phyloP scores from a whole-genome alignment of 305 asterid genomes.

The Petunia hybrid region DNA sequence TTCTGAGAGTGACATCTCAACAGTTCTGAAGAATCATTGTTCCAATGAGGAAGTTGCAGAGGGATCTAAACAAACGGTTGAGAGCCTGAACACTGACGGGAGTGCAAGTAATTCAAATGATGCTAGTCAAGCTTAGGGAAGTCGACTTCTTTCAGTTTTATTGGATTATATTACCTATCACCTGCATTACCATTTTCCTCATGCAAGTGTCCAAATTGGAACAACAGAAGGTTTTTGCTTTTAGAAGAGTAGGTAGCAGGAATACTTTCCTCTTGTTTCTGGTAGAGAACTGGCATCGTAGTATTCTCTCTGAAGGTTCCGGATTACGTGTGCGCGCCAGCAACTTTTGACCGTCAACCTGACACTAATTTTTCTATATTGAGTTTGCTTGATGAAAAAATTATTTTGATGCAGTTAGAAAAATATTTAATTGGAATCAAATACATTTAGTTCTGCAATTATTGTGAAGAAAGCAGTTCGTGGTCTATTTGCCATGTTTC shows the following conservation, averaged over 20 bases:
- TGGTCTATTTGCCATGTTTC: not conserved
- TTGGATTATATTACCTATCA: slow-evolving; percentile 25
- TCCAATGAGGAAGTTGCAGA: slow-evolving; percentile 63
- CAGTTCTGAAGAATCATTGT: slow-evolving; percentile 82
- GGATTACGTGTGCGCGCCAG: slow-evolving; percentile 14
- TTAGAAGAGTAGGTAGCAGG: slow-evolving; percentile 31
- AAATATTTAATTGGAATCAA: not conserved
- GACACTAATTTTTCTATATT: slow-evolving; percentile 25
- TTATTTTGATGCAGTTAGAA: not conserved
- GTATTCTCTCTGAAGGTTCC: slow-evolving; percentile 25
- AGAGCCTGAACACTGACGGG: slow-evolving; percentile 33
- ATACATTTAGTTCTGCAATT: slow-evolving; percentile 6
- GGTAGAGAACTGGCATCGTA: slow-evolving; percentile 32
- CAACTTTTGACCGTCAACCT: slow-evolving; percentile 25
- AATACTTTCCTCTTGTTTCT: not conserved
- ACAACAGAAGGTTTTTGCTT: slow-evolving; percentile 10
- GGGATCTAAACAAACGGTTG: slow-evolving; percentile 48
- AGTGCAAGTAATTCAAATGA: slow-evolving; percentile 35
- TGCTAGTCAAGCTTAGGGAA: slow-evolving; percentile 34
- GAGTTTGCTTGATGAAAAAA: not conserved
- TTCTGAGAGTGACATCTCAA: slow-evolving; percentile 81
- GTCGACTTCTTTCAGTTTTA: slow-evolving; percentile 28
- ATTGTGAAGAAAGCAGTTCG: slow-evolving; percentile 3
- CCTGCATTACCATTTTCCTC: slow-evolving; percentile 32
- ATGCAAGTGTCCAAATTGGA: slow-evolving; percentile 33